phyloP scores from a whole-genome alignment of 2,329 filamentous ascomycete genomes.

The Cladosporium sp. region DNA sequence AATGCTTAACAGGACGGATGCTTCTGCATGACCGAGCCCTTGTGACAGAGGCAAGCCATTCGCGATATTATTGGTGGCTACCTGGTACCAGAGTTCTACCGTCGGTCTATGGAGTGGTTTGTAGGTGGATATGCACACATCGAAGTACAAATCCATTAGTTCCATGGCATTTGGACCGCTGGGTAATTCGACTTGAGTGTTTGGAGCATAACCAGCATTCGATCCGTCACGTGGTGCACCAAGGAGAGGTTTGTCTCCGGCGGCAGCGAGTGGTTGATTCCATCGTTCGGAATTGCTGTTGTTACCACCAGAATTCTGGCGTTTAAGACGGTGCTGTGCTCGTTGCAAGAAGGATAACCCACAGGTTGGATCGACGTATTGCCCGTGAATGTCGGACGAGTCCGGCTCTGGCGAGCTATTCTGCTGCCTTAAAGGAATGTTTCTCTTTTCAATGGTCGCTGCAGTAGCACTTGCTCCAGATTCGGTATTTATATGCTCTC shows the following conservation, averaged over 20 bases:
- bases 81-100: slow-evolving; percentile 43
- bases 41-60: slow-evolving; percentile 25
- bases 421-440: background rate
- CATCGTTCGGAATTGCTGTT: background rate
- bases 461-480: background rate
- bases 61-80: slow-evolving; percentile 18
- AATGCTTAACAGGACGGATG: slow-evolving; percentile 20
- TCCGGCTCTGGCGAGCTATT: slow-evolving; percentile 42
- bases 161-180: slow-evolving; percentile 32
- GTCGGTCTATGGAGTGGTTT: slow-evolving; percentile 54
- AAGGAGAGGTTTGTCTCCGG: slow-evolving; percentile 49
- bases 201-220: background rate
- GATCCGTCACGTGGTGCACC: slow-evolving; percentile 25
- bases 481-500: background rate
- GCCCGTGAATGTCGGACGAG: slow-evolving; percentile 50
- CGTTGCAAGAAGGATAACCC: slow-evolving; percentile 57
- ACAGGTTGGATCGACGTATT: slow-evolving; percentile 53
- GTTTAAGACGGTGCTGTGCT: slow-evolving; percentile 60
- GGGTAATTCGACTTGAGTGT: slow-evolving; percentile 28
- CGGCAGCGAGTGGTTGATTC: slow-evolving; percentile 43
- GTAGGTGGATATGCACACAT: slow-evolving; percentile 58
- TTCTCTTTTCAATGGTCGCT: background rate
- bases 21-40: slow-evolving; percentile 40
- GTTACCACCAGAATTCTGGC: slow-evolving; percentile 18
- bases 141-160: slow-evolving; percentile 54